A percentile compares a stretch with the other conserved stretches of the same genome.
phyloP scores from a whole-genome alignment of 2,329 filamentous ascomycete species.

The Aspergillus sp. region DNA sequence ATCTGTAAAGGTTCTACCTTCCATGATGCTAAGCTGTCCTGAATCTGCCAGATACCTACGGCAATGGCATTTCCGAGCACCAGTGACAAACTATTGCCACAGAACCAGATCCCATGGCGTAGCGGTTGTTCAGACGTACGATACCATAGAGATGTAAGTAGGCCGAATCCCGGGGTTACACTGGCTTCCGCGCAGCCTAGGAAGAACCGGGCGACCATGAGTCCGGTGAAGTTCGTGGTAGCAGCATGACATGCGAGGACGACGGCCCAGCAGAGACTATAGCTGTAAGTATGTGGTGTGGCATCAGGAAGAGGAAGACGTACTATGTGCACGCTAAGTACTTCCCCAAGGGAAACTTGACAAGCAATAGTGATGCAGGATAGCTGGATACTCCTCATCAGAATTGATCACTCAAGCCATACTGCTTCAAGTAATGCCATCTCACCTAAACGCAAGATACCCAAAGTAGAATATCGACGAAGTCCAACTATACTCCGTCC shows the following conservation, averaged over 20 bases:
- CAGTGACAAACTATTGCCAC: conserved; percentile 31
- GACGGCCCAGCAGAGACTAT: conserved; percentile 33
- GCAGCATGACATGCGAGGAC: conserved; percentile 38
- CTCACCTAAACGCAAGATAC: conserved; percentile 35
- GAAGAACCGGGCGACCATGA: conserved; percentile 47
- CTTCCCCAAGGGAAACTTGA: conserved; percentile 42
- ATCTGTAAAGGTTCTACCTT: conserved; percentile 19
- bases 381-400: not conserved
- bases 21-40: conserved; percentile 23
- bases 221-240: conserved; percentile 40
- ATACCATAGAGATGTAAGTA: conserved; percentile 39
- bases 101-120: conserved; percentile 35
- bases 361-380: conserved; percentile 37
- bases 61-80: conserved; percentile 30
- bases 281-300: not conserved
- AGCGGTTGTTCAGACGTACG: conserved; percentile 33
- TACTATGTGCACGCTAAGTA: conserved; percentile 33
- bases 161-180: conserved; percentile 37
- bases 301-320: not conserved
- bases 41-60: conserved; percentile 30
- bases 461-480: conserved; percentile 31
- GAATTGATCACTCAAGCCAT: not conserved
- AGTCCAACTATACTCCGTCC: conserved; percentile 26
- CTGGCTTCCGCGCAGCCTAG: conserved; percentile 46
- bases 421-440: not conserved